Percentiles rank a stretch among this genome's conserved stretches.
Conservation (phyloP, 805 yeast species). For the Cyberlindnera petersonii region DNA sequence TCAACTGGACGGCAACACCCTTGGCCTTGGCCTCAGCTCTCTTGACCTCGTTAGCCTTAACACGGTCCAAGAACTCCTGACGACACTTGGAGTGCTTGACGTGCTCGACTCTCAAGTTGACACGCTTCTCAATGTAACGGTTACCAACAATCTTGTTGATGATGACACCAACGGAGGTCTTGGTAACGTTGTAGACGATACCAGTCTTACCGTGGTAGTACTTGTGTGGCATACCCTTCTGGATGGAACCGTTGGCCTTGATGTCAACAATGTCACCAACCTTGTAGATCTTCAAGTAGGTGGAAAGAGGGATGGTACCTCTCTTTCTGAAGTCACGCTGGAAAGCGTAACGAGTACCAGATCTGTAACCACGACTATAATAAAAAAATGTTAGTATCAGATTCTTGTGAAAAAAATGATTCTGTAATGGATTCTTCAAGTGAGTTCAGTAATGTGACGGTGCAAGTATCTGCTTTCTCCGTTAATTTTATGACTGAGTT, state of each 20-base stretch:
- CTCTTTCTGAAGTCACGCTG: slow-evolving; percentile 97
- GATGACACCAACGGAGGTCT: slow-evolving; percentile 96
- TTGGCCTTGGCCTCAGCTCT: slow-evolving; percentile 91
- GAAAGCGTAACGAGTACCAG: slow-evolving; percentile 99
- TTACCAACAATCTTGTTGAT: slow-evolving; percentile 97
- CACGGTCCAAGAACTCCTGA: slow-evolving; percentile 98
- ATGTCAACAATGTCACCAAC: slow-evolving; percentile 99
- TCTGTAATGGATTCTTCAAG: neutral
- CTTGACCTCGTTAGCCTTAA: slow-evolving; percentile 92
- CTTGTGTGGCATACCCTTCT: slow-evolving; percentile 99
- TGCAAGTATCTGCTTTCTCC: too few species aligned
- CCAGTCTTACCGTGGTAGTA: slow-evolving; percentile 99
- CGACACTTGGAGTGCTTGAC: slow-evolving; percentile 99
- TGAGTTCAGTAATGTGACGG: too few species aligned
- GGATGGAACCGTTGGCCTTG: slow-evolving; percentile 98
- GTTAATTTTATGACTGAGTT: too few species aligned
- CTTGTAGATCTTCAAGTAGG: slow-evolving; percentile 96
- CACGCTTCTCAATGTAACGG: slow-evolving; percentile 99
- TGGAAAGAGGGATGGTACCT: slow-evolving; percentile 91
- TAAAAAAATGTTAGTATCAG: slow-evolving; percentile 13
- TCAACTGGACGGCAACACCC: slow-evolving; percentile 86
- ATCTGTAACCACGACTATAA: slow-evolving; percentile 95
- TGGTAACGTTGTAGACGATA: slow-evolving; percentile 98
- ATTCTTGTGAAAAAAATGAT: neutral
- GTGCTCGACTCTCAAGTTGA: slow-evolving; percentile 98